Percentiles rank a stretch among this genome's conserved stretches.
Conservation (phyloP, 768 basidiomycete genomes). For the Lepiota brunneoincarnata region DNA sequence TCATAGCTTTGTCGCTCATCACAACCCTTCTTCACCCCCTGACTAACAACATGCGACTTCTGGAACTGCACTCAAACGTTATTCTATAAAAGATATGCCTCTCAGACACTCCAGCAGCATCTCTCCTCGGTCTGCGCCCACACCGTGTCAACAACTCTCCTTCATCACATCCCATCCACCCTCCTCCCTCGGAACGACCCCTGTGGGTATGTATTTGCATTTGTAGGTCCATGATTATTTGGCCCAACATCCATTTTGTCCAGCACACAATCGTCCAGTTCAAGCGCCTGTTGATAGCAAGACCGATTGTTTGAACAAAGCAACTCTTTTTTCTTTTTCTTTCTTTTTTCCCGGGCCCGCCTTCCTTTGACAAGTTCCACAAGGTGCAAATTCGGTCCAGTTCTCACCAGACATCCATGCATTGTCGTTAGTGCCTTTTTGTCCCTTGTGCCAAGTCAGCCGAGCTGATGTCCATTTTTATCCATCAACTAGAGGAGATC, state of each 20-base stretch:
- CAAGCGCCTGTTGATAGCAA: not conserved
- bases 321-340: no score
- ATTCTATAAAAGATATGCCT: conserved; percentile 11
- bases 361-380: no score
- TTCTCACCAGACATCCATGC: not conserved
- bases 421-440: not conserved
- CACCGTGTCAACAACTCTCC: not conserved
- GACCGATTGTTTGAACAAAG: not conserved
- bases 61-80: not conserved
- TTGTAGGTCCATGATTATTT: conserved; percentile 36
- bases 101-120: not conserved
- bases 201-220: conserved; percentile 34
- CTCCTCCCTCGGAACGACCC: conserved; percentile 1
- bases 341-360: not conserved
- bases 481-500: conserved; percentile 1
- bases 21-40: conserved; percentile 11
- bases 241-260: conserved; percentile 32
- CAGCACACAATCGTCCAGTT: conserved; percentile 10
- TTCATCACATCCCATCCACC: not conserved
- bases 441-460: not conserved
- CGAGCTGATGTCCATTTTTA: conserved; percentile 2
- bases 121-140: not conserved
- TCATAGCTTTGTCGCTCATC: not conserved
- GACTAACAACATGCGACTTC: conserved; percentile 7
- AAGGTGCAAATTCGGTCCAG: no score